phyloP scores from a whole-genome alignment of 1,284 basidiomycete species.

The Cryptococcus deneoformans region DNA sequence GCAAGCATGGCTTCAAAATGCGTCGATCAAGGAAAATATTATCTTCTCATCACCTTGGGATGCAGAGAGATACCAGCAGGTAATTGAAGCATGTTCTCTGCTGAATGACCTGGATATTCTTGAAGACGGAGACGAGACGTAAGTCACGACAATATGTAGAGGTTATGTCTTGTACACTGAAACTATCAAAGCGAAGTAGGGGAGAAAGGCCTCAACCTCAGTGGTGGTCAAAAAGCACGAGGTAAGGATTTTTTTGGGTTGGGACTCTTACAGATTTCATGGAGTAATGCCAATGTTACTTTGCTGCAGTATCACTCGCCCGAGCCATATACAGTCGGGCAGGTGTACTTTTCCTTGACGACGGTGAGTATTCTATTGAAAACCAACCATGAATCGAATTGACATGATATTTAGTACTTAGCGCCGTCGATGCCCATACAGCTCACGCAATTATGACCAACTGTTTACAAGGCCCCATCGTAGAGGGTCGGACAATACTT shows the following conservation, averaged over 20 bases:
- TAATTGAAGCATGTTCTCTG: slow-evolving; percentile 73
- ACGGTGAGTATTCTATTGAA: slow-evolving; percentile 55
- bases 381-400: background rate
- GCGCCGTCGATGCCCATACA: slow-evolving; percentile 74
- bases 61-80: slow-evolving; percentile 70
- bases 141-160: slow-evolving; percentile 57
- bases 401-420: slow-evolving; percentile 21
- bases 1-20: slow-evolving; percentile 70
- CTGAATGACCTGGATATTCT: slow-evolving; percentile 81
- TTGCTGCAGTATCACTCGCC: slow-evolving; percentile 66
- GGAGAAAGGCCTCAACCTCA: slow-evolving; percentile 67
- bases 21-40: slow-evolving; percentile 92
- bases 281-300: background rate
- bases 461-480: slow-evolving; percentile 80
- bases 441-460: slow-evolving; percentile 77
- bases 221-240: slow-evolving; percentile 93
- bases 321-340: slow-evolving; percentile 93
- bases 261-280: background rate
- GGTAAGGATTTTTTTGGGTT: slow-evolving; percentile 50
- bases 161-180: slow-evolving; percentile 57
- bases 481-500: slow-evolving; percentile 73
- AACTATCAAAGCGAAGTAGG: slow-evolving; percentile 47
- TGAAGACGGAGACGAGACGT: slow-evolving; percentile 88
- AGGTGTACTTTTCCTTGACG: slow-evolving; percentile 79
- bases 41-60: slow-evolving; percentile 82